These are phyloP conservation scores for Truncatella angustata DNA, from an alignment of 2,329 filamentous ascomycete genomes.

Conservation along the genomic window DNA sequence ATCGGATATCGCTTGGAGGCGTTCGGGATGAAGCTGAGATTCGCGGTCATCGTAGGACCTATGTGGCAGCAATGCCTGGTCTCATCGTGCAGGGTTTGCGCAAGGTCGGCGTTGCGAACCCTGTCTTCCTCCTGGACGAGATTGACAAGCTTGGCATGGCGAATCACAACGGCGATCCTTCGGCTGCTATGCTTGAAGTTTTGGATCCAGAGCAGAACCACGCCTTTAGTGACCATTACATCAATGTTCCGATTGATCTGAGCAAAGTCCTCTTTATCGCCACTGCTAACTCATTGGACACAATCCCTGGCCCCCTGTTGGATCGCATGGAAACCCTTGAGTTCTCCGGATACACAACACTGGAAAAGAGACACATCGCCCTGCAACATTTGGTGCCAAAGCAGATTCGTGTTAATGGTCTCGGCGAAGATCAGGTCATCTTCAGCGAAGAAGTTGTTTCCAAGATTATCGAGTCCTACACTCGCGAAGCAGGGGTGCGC, in stretches of 20 bases:
- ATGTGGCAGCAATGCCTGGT: conserved; percentile 98
- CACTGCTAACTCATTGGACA: conserved; percentile 91
- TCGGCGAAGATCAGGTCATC: conserved; percentile 70
- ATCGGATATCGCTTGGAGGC: conserved; percentile 92
- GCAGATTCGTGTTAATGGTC: conserved; percentile 87
- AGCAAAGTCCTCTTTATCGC: conserved; percentile 98
- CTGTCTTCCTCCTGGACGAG: conserved; percentile 92
- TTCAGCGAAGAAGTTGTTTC: conserved; percentile 84
- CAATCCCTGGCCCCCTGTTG: conserved; percentile 87
- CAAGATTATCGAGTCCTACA: conserved; percentile 95
- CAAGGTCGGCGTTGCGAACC: conserved; percentile 94
- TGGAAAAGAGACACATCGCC: conserved; percentile 96
- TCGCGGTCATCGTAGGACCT: conserved; percentile 88
- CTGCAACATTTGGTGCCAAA: conserved; percentile 93
- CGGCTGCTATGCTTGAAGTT: conserved; percentile 96
- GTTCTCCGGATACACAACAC: conserved; percentile 90
- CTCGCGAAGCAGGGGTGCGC: conserved; percentile 91
- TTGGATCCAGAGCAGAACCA: conserved; percentile 97
- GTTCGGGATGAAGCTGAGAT: conserved; percentile 97
- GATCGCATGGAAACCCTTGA: conserved; percentile 97
- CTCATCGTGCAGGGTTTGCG: conserved; percentile 89
- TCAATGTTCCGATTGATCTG: conserved; percentile 92
- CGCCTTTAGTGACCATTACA: conserved; percentile 92
- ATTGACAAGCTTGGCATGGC: conserved; percentile 94
- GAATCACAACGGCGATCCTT: conserved; percentile 93